phyloP scores from a whole-genome alignment of 768 basidiomycete genomes.

The Candolleomyces efflorescens region DNA sequence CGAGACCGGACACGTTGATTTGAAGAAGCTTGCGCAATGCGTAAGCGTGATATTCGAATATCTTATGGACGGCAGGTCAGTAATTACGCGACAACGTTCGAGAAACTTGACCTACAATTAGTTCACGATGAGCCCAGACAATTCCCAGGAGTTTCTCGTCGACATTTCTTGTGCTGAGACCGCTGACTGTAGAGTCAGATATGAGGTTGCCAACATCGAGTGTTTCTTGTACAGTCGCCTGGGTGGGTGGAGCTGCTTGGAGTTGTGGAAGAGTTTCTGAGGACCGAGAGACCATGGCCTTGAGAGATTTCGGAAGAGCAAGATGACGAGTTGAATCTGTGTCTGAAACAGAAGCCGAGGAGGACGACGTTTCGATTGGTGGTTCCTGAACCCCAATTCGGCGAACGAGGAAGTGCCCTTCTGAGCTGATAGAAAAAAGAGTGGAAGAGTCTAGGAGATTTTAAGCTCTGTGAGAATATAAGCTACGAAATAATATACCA shows the following conservation, averaged over 20 bases:
- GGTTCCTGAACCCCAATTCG: conserved; percentile 27
- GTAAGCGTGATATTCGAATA: conserved; percentile 32
- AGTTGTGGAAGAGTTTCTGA: conserved; percentile 35
- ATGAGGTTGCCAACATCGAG: conserved; percentile 20
- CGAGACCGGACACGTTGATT: conserved; percentile 20
- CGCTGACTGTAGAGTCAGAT: conserved; percentile 14
- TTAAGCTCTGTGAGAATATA: not conserved
- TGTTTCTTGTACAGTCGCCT: conserved; percentile 14
- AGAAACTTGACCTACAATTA: conserved; percentile 29
- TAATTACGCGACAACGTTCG: not conserved
- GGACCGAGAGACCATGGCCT: conserved; percentile 45
- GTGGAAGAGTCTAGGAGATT: conserved; percentile 14
- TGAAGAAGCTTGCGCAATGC: conserved; percentile 26
- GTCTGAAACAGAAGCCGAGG: conserved; percentile 20
- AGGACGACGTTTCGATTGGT: conserved; percentile 11
- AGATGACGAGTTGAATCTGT: conserved; percentile 27
- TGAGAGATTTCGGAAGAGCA: conserved; percentile 65
- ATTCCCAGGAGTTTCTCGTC: conserved; percentile 33
- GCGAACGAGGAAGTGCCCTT: conserved; percentile 42
- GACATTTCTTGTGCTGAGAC: conserved; percentile 19
- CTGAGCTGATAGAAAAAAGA: conserved; percentile 38
- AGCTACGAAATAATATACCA: conserved; percentile 28
- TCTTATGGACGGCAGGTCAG: conserved; percentile 18
- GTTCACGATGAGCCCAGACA: conserved; percentile 42
- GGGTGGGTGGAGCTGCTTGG: conserved; percentile 7